Evolutionary conservation across 352 stramenopile genomes (phyloP).

Genomic region (Pythium grandisporangium): DNA sequence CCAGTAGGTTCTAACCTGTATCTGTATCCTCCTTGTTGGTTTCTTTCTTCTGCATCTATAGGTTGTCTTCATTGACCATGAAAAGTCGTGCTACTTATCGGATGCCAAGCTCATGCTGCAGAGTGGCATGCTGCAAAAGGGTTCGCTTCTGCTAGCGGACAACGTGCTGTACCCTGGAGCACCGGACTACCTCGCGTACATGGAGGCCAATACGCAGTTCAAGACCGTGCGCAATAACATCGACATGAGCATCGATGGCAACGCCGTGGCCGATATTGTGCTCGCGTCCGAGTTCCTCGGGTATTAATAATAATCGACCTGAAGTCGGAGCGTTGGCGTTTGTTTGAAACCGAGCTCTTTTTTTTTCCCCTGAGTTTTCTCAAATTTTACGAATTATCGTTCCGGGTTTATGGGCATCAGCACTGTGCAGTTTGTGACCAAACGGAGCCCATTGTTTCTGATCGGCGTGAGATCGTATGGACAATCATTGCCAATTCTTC

Average conservation of each 20-base stretch:
- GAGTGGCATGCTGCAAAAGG: constrained; percentile 3
- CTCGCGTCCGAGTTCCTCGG: neutral
- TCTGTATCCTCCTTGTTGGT: constrained; percentile 27
- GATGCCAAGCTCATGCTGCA: constrained; percentile 9
- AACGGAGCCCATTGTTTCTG: too few relatives aligned
- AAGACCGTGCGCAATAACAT: neutral
- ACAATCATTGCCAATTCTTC: too few relatives aligned
- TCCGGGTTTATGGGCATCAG: too few relatives aligned
- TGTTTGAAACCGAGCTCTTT: too few relatives aligned
- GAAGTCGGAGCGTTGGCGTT: too few relatives aligned
- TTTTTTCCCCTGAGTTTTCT: too few relatives aligned
- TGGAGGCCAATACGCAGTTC: neutral
- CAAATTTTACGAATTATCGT: too few relatives aligned
- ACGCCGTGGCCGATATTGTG: neutral
- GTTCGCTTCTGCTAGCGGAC: constrained; percentile 9
- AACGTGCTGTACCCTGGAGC: constrained; percentile 8
- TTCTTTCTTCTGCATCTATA: constrained; percentile 6
- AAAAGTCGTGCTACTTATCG: constrained; percentile 4
- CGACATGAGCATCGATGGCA: neutral
- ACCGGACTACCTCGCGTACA: constrained; percentile 10
- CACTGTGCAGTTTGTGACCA: too few relatives aligned
- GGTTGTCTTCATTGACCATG: constrained; percentile 12
- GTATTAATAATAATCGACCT: too few relatives aligned
- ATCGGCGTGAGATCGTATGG: too few relatives aligned
- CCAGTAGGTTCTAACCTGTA: neutral